A percentile compares a stretch with the other conserved stretches of the same genome.
phyloP scores from a whole-genome alignment of 2,329 filamentous ascomycete species.

The Emericellopsis cladophorae region DNA sequence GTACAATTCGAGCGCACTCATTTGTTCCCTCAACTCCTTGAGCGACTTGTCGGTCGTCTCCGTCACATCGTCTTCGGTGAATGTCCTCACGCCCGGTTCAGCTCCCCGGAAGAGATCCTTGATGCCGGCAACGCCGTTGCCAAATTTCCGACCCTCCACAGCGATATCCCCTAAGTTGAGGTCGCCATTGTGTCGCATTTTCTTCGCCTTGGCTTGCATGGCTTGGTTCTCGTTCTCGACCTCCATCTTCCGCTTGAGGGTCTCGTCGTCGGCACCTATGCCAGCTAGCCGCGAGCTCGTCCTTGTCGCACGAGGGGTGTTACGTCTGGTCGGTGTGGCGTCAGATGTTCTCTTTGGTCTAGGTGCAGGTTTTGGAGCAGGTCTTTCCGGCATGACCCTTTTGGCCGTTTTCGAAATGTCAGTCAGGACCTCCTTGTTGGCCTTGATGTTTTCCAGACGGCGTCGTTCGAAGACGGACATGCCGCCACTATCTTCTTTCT shows the following conservation, averaged over 20 bases:
- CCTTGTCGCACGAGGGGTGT: slow-evolving; percentile 35
- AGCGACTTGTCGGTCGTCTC: slow-evolving; percentile 68
- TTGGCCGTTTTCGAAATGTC: slow-evolving; percentile 63
- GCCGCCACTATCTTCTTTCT: slow-evolving; percentile 23
- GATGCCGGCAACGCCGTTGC: slow-evolving; percentile 54
- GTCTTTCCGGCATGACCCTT: slow-evolving; percentile 46
- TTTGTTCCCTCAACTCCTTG: slow-evolving; percentile 58
- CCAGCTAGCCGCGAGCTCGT: slow-evolving; percentile 47
- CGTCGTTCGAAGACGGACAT: slow-evolving; percentile 81
- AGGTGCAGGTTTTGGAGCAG: slow-evolving; percentile 25
- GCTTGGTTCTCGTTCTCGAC: slow-evolving; percentile 32
- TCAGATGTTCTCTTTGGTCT: slow-evolving; percentile 5
- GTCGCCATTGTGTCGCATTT: slow-evolving; percentile 35
- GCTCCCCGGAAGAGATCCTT: slow-evolving; percentile 48
- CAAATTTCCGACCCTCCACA: slow-evolving; percentile 69
- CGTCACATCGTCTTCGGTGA: slow-evolving; percentile 70
- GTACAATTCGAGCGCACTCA: slow-evolving; percentile 69
- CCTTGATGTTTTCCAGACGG: slow-evolving; percentile 73
- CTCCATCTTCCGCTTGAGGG: slow-evolving; percentile 35
- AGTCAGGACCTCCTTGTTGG: slow-evolving; percentile 69
- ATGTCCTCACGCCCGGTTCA: slow-evolving; percentile 72
- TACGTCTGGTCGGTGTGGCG: slow-evolving; percentile 30
- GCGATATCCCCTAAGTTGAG: slow-evolving; percentile 66
- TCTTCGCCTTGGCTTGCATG: slow-evolving; percentile 42
- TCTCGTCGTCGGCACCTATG: slow-evolving; percentile 31